Conservation (phyloP, 768 basidiomycete species). For the Rhodosporidiobolus odoratus region DNA sequence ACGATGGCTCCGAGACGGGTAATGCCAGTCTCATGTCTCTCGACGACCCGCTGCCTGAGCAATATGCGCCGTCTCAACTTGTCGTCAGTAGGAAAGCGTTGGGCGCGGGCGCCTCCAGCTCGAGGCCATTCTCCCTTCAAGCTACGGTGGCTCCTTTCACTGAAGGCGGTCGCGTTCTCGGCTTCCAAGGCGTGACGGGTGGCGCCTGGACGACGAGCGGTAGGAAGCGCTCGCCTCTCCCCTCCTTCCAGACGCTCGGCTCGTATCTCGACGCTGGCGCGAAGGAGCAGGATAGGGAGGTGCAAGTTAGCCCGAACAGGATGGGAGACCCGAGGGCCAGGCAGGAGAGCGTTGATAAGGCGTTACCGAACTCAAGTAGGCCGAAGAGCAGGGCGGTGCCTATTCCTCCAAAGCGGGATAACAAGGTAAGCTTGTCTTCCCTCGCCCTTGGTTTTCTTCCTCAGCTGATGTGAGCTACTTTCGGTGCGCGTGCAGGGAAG, state of each 20-base stretch:
- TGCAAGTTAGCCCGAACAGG: constrained; percentile 7
- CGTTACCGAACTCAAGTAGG: background rate
- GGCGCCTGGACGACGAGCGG: background rate
- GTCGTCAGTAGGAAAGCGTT: background rate
- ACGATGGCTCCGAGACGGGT: background rate
- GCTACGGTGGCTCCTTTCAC: background rate
- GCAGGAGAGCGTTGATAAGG: constrained; percentile 20
- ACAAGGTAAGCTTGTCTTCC: background rate
- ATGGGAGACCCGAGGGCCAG: constrained; percentile 12
- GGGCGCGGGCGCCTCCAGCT: background rate
- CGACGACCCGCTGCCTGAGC: constrained; percentile 25
- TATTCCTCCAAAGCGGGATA: background rate
- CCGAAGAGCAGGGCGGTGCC: constrained; percentile 7
- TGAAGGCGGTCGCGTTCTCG: constrained; percentile 2
- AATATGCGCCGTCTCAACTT: background rate
- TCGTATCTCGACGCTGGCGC: background rate
- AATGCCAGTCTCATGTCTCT: background rate
- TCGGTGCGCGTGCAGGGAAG: background rate
- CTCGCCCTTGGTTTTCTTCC: background rate
- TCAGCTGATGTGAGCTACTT: too few relatives aligned
- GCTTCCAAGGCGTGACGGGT: constrained; percentile 3
- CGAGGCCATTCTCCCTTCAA: constrained; percentile 15
- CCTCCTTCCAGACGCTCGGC: background rate
- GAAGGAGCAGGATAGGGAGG: background rate
- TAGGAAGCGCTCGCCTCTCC: background rate